Percentiles rank a stretch among this genome's conserved stretches.
Conservation (phyloP, 1,139 yeast genomes). For the Yamadazyma taylorii region DNA sequence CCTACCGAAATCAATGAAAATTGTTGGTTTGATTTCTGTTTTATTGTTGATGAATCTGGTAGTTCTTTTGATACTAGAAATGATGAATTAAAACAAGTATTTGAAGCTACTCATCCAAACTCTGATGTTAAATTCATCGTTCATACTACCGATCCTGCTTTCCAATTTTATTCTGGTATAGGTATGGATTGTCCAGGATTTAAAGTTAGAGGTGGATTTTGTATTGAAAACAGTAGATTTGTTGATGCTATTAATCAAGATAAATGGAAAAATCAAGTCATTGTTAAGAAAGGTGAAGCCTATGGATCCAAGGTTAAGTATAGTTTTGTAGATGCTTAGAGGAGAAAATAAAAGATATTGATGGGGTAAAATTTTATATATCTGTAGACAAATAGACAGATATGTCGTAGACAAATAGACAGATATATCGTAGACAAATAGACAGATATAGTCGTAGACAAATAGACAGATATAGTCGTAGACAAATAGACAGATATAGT, state of each 20-base stretch:
- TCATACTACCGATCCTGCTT: constrained; percentile 64
- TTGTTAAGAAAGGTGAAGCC: constrained; percentile 49
- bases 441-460: no score
- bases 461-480: no score
- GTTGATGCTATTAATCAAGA: constrained; percentile 54
- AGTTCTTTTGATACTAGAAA: constrained; percentile 45
- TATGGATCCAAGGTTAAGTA: constrained; percentile 56
- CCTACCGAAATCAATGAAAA: constrained; percentile 23
- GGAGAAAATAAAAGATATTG: not conserved
- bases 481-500: no score
- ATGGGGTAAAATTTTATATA: no score
- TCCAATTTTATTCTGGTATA: constrained; percentile 69
- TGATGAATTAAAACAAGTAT: constrained; percentile 32
- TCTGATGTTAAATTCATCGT: constrained; percentile 44
- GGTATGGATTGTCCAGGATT: constrained; percentile 41
- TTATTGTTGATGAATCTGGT: constrained; percentile 39
- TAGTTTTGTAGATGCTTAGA: constrained; percentile 10
- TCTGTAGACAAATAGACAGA: no score
- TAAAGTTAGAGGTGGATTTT: constrained; percentile 55
- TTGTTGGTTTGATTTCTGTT: constrained; percentile 51
- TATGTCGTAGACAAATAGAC: no score
- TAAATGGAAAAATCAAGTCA: constrained; percentile 53
- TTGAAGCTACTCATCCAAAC: constrained; percentile 50
- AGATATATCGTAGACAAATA: no score
- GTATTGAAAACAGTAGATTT: constrained; percentile 63